phyloP scores from a whole-genome alignment of 129 eudicot genomes.

The Heracleum sosnowskyi region DNA sequence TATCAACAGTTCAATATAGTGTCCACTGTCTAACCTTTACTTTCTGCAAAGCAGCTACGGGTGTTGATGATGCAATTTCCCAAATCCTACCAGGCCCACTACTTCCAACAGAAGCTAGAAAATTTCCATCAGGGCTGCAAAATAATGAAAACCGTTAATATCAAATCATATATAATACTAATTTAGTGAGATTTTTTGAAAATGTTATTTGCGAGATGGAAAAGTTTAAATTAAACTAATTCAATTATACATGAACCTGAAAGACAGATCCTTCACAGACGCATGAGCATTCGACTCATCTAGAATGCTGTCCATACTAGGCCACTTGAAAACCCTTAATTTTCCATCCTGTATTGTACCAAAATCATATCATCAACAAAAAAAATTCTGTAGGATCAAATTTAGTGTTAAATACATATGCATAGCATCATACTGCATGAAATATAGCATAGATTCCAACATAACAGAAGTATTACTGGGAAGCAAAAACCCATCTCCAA shows the following conservation, averaged over 20 bases:
- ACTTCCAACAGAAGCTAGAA: slow-evolving; percentile 82
- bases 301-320: slow-evolving; percentile 62
- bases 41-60: slow-evolving; percentile 61
- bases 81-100: slow-evolving; percentile 85
- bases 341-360: slow-evolving; percentile 98
- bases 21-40: slow-evolving; percentile 63
- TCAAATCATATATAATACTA: neutral
- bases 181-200: neutral
- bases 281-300: slow-evolving; percentile 60
- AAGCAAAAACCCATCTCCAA: neutral
- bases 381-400: neutral
- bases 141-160: slow-evolving; percentile 7
- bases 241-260: slow-evolving; percentile 42
- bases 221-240: neutral
- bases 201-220: neutral
- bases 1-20: neutral
- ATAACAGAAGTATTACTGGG: neutral
- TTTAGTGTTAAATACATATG: neutral
- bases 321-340: slow-evolving; percentile 96
- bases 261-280: slow-evolving; percentile 79
- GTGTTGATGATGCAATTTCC: slow-evolving; percentile 56
- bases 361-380: slow-evolving; percentile 26
- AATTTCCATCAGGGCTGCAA: slow-evolving; percentile 83
- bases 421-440: neutral
- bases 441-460: neutral